phyloP scores from a whole-genome alignment of 257 asterid species.

The Thymus quinquecostatus region DNA sequence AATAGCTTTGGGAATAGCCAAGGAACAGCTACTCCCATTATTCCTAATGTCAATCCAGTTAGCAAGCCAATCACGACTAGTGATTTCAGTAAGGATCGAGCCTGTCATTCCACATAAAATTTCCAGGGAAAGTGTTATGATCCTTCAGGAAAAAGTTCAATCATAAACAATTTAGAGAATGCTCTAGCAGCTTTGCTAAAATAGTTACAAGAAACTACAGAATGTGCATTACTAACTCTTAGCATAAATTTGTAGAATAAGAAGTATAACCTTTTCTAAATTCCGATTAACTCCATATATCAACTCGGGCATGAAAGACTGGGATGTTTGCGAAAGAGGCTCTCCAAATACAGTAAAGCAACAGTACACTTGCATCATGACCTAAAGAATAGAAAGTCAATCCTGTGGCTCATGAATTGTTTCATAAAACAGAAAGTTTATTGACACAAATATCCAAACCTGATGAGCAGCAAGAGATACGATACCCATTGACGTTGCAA shows the following conservation, averaged over 20 bases:
- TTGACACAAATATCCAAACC: constrained; percentile 44
- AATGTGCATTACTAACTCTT: constrained; percentile 16
- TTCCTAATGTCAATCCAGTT: constrained; percentile 72
- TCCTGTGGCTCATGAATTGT: neutral
- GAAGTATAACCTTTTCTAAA: constrained; percentile 68
- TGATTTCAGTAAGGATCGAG: constrained; percentile 75
- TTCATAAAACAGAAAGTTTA: neutral
- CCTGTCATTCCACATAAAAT: constrained; percentile 52
- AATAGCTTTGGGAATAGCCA: constrained; percentile 83
- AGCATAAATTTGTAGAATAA: neutral
- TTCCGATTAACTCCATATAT: constrained; percentile 80
- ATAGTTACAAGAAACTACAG: constrained; percentile 16
- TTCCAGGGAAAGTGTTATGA: constrained; percentile 18
- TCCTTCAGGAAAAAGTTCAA: constrained; percentile 12
- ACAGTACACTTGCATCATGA: constrained; percentile 85
- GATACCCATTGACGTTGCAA: constrained; percentile 91
- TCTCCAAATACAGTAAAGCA: constrained; percentile 90
- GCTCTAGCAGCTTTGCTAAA: constrained; percentile 19
- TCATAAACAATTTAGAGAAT: neutral
- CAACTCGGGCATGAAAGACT: constrained; percentile 93
- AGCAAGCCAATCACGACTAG: constrained; percentile 75
- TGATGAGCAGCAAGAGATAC: constrained; percentile 87
- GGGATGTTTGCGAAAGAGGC: constrained; percentile 98
- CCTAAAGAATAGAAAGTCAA: constrained; percentile 45
- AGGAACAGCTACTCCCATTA: constrained; percentile 76